Conservation (phyloP, 2,329 filamentous ascomycete genomes). For the Trichoderma sp. region DNA sequence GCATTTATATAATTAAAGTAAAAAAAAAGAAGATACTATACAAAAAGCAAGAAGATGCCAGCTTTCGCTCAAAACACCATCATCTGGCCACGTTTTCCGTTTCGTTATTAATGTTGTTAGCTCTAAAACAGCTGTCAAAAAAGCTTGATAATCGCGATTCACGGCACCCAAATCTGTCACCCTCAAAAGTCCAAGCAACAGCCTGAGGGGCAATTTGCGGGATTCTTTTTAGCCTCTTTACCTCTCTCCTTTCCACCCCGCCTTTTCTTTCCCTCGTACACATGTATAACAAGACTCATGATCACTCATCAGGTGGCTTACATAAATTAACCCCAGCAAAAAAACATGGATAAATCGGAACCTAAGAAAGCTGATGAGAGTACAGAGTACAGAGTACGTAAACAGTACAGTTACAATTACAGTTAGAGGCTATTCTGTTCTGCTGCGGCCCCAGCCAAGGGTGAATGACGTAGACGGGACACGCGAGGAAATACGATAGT, state of each 20-base stretch:
- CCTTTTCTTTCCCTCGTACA: neutral
- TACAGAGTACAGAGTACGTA: neutral
- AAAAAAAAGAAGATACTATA: neutral
- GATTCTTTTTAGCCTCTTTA: neutral
- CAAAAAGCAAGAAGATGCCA: neutral
- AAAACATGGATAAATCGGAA: neutral
- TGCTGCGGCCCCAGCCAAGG: neutral
- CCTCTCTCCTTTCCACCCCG: neutral
- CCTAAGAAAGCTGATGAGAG: neutral
- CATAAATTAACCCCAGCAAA: neutral
- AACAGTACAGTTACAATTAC: neutral
- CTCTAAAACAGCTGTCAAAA: neutral
- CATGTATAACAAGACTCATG: neutral
- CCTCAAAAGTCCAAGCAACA: neutral
- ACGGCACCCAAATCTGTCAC: neutral
- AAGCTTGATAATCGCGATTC: neutral
- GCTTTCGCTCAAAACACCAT: neutral
- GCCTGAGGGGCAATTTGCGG: neutral
- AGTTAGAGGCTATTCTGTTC: neutral
- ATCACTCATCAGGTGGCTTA: neutral
- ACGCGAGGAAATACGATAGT: neutral
- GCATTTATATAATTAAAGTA: neutral
- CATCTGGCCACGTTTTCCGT: neutral
- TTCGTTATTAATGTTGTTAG: neutral
- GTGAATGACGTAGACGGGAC: neutral